Base-by-base conservation (phyloP, 148 eudicot species). In the Diospyros kaki region DNA sequence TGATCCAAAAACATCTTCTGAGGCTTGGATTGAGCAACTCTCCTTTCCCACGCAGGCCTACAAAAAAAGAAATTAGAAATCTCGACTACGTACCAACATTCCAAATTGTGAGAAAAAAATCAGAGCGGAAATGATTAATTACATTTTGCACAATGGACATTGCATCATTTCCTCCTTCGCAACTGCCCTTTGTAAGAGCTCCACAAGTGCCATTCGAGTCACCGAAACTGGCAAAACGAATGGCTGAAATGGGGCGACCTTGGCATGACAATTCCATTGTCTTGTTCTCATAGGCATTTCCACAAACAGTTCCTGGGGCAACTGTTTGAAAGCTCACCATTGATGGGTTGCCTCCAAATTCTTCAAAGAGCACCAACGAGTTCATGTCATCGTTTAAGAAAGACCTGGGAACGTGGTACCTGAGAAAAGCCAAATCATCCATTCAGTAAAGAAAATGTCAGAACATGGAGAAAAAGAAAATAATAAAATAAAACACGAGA, bases 381-480 rank as follows among this genome's bases (percentile, higher is more conserved):
- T 91, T 91, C 12, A 18, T 79, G 0, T 74, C 87, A 39, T 74
- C 75, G 3, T 46, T 64, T 69, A 87, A 44, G 63, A 84, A 89
- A 1, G 86, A 84, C 5, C 96, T 79, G 0, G 96, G 93, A 15
- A 91, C 93, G 73, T 91, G 93, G 66, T 89, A 91, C 90, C 93
- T 89, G 1, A 5, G 3, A 48, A 6, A 15, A 3, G 2, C 14
- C 7, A 18, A 4, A 7, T 67, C 43, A 5, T 28, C 28, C 28
- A 28, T 28, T 28, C 28, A 28, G 0, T 28, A 28, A 28, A 28
- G 0, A 0, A 28, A 28, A 28, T 28, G 28, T 28, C 28, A 28
- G 28, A 28, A 28, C 28, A 28, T 28, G 28, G 28, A 28, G 28
- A 28, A 28, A 28, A 28, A 28, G 28, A 28, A 28, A 28, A 28